These are phyloP conservation scores for Micractinium conductrix DNA, from an alignment of 139 green algal genomes.

Conservation along the genomic window DNA sequence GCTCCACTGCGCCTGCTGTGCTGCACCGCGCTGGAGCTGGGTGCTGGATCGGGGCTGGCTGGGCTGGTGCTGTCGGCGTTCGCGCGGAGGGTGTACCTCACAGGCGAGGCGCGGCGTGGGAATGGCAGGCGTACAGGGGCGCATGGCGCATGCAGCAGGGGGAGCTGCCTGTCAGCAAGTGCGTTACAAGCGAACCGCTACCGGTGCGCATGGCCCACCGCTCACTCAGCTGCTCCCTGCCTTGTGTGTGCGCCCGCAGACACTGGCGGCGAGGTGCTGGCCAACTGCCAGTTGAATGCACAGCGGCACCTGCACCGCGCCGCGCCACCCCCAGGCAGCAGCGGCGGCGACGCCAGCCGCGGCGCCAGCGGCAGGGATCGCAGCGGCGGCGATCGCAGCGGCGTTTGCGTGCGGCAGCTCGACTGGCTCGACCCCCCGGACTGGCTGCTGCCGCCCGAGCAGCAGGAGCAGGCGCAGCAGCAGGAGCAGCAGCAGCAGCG, in stretches of 20 bases:
- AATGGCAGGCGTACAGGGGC: not conserved
- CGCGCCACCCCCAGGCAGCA: not conserved
- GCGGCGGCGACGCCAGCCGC: not conserved
- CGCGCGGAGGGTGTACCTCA: constrained; percentile 2
- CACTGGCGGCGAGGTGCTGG: not conserved
- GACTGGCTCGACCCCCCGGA: constrained; percentile 30
- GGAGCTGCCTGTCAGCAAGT: not conserved
- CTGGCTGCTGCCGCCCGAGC: constrained; percentile 12
- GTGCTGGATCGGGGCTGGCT: constrained; percentile 18
- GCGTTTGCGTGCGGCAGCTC: constrained; percentile 23
- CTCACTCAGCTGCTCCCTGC: too few species aligned
- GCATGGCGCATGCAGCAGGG: not conserved
- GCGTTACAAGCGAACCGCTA: too few species aligned
- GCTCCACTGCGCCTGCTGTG: not conserved
- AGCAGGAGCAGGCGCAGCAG: not conserved
- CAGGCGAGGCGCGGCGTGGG: not conserved
- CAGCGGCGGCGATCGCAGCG: not conserved
- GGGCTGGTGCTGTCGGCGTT: not conserved
- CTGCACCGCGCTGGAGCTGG: constrained; percentile 26
- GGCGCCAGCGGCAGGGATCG: not conserved
- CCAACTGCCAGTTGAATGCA: constrained; percentile 13
- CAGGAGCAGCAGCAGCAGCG: not conserved
- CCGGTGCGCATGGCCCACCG: too few species aligned
- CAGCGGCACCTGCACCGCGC: not conserved
- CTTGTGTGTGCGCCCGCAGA: not conserved